A percentile compares a stretch with the other conserved stretches of the same genome.
phyloP scores from a whole-genome alignment of 2,329 filamentous ascomycete genomes.

The Aspergillus sp. region DNA sequence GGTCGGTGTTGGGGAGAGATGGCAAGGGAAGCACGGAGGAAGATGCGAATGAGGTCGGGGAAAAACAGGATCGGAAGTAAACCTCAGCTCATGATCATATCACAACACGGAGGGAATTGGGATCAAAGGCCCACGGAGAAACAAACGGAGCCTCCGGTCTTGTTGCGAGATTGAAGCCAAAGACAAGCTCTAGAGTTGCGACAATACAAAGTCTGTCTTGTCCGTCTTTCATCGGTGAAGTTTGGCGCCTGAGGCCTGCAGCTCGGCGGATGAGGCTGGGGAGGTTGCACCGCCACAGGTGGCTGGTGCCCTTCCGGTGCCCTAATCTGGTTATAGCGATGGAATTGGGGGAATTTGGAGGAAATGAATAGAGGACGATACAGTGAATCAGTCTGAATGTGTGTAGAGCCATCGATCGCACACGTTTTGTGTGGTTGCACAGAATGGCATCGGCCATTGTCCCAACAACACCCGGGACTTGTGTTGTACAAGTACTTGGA shows the following conservation, averaged over 20 bases:
- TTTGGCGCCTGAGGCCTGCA: conserved; percentile 13
- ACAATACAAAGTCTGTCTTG: conserved; percentile 15
- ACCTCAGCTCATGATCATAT: conserved; percentile 33
- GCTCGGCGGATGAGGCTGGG: conserved; percentile 19
- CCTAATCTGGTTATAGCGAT: neutral
- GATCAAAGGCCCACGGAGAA: conserved; percentile 10
- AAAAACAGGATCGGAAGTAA: conserved; percentile 10
- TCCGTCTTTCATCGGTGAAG: neutral
- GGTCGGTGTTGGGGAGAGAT: neutral
- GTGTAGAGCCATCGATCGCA: too few species aligned
- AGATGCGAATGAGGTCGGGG: conserved; percentile 19
- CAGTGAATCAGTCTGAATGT: too few species aligned
- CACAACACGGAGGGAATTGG: neutral
- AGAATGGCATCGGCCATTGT: too few species aligned
- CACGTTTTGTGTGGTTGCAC: too few species aligned
- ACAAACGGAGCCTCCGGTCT: neutral
- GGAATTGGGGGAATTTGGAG: neutral
- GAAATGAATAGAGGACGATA: too few species aligned
- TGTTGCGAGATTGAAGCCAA: neutral
- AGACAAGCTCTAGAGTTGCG: neutral
- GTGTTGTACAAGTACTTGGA: too few species aligned
- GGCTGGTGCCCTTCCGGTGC: conserved; percentile 3
- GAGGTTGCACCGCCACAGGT: conserved; percentile 25
- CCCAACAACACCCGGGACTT: too few species aligned
- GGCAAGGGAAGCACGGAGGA: neutral